Conservation (phyloP, 2,329 filamentous ascomycete genomes). For the Monosporascus sp. region DNA sequence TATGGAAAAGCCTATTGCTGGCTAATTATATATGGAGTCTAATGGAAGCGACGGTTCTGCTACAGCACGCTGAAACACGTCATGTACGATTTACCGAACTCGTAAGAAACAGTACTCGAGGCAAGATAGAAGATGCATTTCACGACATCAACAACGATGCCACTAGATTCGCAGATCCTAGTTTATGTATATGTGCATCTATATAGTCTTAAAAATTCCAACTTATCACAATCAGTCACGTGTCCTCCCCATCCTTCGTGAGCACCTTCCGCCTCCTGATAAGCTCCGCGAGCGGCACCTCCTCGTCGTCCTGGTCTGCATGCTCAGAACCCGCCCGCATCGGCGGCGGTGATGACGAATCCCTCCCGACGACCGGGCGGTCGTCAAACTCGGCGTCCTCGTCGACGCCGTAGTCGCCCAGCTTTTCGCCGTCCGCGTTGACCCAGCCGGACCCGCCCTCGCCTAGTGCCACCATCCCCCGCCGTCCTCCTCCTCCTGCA, state of each 20-base stretch:
- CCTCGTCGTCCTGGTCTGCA: constrained; percentile 41
- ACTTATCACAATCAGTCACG: constrained; percentile 15
- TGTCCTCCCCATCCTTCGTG: constrained; percentile 25
- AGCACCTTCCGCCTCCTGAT: constrained; percentile 48
- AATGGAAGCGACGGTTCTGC: too few species aligned
- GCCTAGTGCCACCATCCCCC: constrained; percentile 12
- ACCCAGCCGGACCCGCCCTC: constrained; percentile 59
- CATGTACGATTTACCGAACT: too few species aligned
- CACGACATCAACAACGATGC: too few species aligned
- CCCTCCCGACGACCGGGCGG: constrained; percentile 44
- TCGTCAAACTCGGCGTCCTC: constrained; percentile 56
- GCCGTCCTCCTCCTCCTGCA: constrained; percentile 23
- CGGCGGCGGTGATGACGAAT: too few species aligned
- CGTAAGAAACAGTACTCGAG: background rate
- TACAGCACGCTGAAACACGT: too few species aligned
- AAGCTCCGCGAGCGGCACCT: constrained; percentile 66
- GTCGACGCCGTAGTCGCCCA: constrained; percentile 75
- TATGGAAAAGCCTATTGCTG: too few species aligned
- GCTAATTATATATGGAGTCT: too few species aligned
- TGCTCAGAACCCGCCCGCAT: background rate
- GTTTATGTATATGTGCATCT: too few species aligned
- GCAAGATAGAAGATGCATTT: background rate
- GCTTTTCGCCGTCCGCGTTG: constrained; percentile 68
- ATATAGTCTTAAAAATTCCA: too few species aligned
- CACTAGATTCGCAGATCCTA: too few species aligned